Evolutionary conservation across 345 rosid genomes (phyloP).

Genomic region (Lumnitzera racemosa): DNA sequence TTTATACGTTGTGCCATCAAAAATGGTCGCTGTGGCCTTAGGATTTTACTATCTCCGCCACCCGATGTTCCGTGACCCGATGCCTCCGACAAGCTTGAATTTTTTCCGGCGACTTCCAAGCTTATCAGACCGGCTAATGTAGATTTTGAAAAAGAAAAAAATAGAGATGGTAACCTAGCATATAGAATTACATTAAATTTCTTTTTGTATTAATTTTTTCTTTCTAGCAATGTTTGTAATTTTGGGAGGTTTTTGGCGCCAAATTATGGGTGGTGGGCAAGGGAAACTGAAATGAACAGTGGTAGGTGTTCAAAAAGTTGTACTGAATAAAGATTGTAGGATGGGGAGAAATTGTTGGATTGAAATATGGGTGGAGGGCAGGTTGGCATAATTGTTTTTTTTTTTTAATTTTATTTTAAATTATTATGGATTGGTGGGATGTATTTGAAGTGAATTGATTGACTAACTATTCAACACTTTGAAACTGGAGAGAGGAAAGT

Average conservation of each 20-base stretch:
- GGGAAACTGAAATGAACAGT: background rate
- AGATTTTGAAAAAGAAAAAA: slow-evolving; percentile 16
- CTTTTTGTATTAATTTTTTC: no score
- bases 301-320: slow-evolving; percentile 12
- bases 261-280: background rate
- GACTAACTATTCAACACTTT: slow-evolving; percentile 18
- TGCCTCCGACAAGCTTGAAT: slow-evolving; percentile 84
- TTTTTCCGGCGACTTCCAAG: slow-evolving; percentile 94
- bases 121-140: slow-evolving; percentile 82
- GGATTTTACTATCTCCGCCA: slow-evolving; percentile 92
- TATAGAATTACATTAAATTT: background rate
- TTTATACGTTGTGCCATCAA: slow-evolving; percentile 74
- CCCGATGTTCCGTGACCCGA: slow-evolving; percentile 92
- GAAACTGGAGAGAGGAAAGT: slow-evolving; percentile 27
- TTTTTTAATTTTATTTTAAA: background rate
- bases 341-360: background rate
- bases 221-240: no score
- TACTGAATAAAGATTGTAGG: background rate
- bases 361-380: slow-evolving; percentile 16
- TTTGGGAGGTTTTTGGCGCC: no score
- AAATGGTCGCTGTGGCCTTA: slow-evolving; percentile 94
- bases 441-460: slow-evolving; percentile 1
- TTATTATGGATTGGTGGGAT: background rate
- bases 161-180: slow-evolving; percentile 1
- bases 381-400: slow-evolving; percentile 11